Evolutionary conservation across 495 filamentous ascomycete genomes (phyloP).

Genomic region (Penicillium chermesinum): DNA sequence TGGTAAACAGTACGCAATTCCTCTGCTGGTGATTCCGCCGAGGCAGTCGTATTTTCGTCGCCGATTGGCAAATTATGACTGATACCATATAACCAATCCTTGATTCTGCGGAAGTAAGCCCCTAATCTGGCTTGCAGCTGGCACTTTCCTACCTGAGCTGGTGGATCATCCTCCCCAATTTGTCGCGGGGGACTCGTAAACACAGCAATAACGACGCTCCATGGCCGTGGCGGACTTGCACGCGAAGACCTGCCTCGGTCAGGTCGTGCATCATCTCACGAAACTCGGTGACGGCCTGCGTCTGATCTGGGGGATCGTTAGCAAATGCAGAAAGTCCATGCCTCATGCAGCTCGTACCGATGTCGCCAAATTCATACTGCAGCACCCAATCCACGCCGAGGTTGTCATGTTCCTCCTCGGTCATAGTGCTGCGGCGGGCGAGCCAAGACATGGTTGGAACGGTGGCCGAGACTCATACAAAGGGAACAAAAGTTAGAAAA

Average conservation of each 20-base stretch:
- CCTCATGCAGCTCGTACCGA: slow-evolving; percentile 21
- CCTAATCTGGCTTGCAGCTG: not conserved
- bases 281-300: slow-evolving; percentile 66
- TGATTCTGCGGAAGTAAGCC: slow-evolving; percentile 52
- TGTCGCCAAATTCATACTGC: slow-evolving; percentile 34
- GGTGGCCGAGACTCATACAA: not conserved
- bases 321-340: not conserved
- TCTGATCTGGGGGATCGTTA: slow-evolving; percentile 49
- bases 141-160: slow-evolving; percentile 48
- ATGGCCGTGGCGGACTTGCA: slow-evolving; percentile 79
- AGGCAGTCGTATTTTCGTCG: slow-evolving; percentile 38
- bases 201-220: slow-evolving; percentile 74
- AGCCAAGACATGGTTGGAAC: slow-evolving; percentile 23
- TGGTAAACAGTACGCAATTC: slow-evolving; percentile 84
- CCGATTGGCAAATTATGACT: slow-evolving; percentile 63
- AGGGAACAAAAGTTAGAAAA: not conserved
- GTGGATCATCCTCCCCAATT: slow-evolving; percentile 51
- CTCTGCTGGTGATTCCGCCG: slow-evolving; percentile 77
- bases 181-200: slow-evolving; percentile 54
- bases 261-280: slow-evolving; percentile 69
- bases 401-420: slow-evolving; percentile 30
- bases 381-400: slow-evolving; percentile 43
- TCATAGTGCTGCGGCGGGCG: slow-evolving; percentile 17
- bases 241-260: slow-evolving; percentile 66
- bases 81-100: slow-evolving; percentile 91